Conservation (phyloP, 768 basidiomycete species). For the Rhodotorula kratochvilovae region DNA sequence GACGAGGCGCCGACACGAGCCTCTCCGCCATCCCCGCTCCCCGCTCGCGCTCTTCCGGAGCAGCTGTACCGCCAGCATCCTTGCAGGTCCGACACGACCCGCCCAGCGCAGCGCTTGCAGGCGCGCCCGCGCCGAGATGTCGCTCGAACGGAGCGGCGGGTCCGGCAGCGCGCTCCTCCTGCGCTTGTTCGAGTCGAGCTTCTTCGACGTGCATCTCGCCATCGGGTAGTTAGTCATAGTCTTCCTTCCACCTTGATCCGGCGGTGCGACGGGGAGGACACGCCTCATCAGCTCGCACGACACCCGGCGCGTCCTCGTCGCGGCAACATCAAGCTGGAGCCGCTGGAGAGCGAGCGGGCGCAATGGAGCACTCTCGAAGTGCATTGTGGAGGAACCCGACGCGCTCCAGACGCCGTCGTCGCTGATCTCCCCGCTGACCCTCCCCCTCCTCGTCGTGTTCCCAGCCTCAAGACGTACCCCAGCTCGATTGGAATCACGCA, state of each 20-base stretch:
- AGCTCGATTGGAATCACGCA: constrained; percentile 52
- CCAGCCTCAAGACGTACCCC: constrained; percentile 51
- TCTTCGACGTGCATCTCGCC: constrained; percentile 43
- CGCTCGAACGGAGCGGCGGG: constrained; percentile 25
- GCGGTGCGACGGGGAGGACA: no score
- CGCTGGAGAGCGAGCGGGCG: no score
- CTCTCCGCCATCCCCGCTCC: no score
- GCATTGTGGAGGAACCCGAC: not conserved
- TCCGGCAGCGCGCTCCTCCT: constrained; percentile 36
- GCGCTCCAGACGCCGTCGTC: not conserved
- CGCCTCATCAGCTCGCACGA: not conserved
- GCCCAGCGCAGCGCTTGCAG: not conserved
- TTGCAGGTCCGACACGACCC: no score
- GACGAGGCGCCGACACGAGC: no score
- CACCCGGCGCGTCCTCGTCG: no score
- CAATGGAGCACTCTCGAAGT: no score
- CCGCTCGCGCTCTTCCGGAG: no score
- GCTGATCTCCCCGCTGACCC: not conserved
- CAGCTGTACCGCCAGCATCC: no score
- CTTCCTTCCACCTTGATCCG: not conserved
- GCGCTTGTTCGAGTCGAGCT: constrained; percentile 40
- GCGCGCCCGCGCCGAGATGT: not conserved
- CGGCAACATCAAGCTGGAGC: no score
- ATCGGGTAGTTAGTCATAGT: constrained; percentile 38
- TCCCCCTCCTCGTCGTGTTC: not conserved